phyloP scores from a whole-genome alignment of 208 protist genomes.

The Trypanosoma mega region DNA sequence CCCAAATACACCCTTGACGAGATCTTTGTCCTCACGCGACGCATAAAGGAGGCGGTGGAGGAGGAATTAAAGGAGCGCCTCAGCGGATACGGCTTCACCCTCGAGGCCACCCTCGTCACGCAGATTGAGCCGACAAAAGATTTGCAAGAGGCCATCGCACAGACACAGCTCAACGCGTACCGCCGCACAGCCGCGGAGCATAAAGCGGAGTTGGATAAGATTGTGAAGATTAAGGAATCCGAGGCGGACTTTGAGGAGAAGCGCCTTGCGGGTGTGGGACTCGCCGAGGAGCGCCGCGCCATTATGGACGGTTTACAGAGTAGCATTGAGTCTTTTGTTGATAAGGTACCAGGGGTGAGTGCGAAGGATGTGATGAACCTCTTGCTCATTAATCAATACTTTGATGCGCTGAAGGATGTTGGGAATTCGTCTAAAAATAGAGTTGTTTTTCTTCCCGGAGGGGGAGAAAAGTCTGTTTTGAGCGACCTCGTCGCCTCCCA shows the following conservation, averaged over 20 bases:
- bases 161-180: slow-evolving; percentile 74
- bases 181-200: slow-evolving; percentile 58
- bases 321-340: slow-evolving; percentile 60
- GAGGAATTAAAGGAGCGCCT: slow-evolving; percentile 62
- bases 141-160: slow-evolving; percentile 76
- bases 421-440: slow-evolving; percentile 35
- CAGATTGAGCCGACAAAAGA: slow-evolving; percentile 63
- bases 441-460: slow-evolving; percentile 48
- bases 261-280: slow-evolving; percentile 62
- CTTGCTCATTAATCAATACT: slow-evolving; percentile 82
- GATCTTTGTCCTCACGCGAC: slow-evolving; percentile 61
- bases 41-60: slow-evolving; percentile 63
- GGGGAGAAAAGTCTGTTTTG: slow-evolving; percentile 10
- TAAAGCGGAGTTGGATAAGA: slow-evolving; percentile 69
- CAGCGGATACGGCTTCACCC: slow-evolving; percentile 50
- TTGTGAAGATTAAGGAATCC: slow-evolving; percentile 56
- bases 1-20: slow-evolving; percentile 82
- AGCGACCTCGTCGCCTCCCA: slow-evolving; percentile 46
- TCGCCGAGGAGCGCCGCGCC: slow-evolving; percentile 65
- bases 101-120: slow-evolving; percentile 72
- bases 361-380: slow-evolving; percentile 71
- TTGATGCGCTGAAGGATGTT: slow-evolving; percentile 81
- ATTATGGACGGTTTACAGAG: slow-evolving; percentile 70
- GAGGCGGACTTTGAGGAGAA: slow-evolving; percentile 77
- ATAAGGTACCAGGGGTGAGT: slow-evolving; percentile 41